A percentile compares a stretch with the other conserved stretches of the same genome.
Conservation (phyloP, 345 rosid genomes). For the Hevea brasiliensis region DNA sequence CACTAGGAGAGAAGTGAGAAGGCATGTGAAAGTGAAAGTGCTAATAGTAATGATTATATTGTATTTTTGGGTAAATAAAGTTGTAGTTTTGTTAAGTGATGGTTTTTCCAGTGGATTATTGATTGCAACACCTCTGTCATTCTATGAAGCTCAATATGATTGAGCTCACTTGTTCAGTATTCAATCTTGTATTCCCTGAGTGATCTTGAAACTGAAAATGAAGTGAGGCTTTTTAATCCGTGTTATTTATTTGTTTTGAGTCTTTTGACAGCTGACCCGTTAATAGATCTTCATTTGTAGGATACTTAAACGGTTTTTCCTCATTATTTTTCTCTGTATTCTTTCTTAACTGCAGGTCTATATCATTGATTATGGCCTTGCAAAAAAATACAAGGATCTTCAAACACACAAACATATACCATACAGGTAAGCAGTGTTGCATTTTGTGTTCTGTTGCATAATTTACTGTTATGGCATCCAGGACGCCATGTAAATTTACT, state of each 20-base stretch:
- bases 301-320: neutral
- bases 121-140: neutral
- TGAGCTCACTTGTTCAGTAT: neutral
- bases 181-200: neutral
- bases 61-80: neutral
- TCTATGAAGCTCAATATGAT: neutral
- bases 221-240: neutral
- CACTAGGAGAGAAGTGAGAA: neutral
- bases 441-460: neutral
- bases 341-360: slow-evolving; percentile 23
- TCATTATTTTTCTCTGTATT: slow-evolving; percentile 1
- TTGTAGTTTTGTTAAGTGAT: neutral
- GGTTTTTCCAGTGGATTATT: neutral
- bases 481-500: neutral
- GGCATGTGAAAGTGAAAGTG: neutral
- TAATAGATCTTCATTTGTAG: neutral
- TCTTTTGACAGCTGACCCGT: neutral
- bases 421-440: slow-evolving; percentile 22
- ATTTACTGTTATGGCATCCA: neutral
- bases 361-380: slow-evolving; percentile 38
- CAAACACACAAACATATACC: slow-evolving; percentile 42
- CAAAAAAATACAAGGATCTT: slow-evolving; percentile 36
- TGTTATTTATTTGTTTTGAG: neutral
- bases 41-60: neutral
- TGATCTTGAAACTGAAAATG: neutral